Percentiles rank a stretch among this genome's conserved stretches.
These are phyloP conservation scores for Blastobotrys attinorum DNA, from an alignment of 805 yeast species.

Conservation along the genomic window DNA sequence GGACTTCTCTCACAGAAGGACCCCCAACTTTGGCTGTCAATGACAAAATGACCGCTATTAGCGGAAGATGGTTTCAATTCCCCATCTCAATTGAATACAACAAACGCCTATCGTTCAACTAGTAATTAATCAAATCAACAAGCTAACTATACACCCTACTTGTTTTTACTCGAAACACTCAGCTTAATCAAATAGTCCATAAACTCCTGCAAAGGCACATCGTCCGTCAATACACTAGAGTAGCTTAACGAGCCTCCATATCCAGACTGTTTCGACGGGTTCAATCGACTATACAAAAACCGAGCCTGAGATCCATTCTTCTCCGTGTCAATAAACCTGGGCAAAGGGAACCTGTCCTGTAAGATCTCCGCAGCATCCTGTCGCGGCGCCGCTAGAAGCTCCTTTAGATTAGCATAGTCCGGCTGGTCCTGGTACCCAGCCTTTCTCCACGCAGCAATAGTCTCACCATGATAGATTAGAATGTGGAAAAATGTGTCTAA, in stretches of 20 bases:
- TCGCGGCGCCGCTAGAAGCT: constrained; percentile 74
- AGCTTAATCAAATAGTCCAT: constrained; percentile 85
- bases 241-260: constrained; percentile 35
- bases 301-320: constrained; percentile 96
- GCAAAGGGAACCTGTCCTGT: constrained; percentile 88
- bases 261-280: constrained; percentile 77
- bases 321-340: constrained; percentile 90
- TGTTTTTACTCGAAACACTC: constrained; percentile 40
- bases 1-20: not conserved
- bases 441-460: constrained; percentile 88
- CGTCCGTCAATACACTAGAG: constrained; percentile 88
- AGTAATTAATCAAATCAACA: too few species aligned
- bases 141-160: too few species aligned
- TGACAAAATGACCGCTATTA: too few species aligned
- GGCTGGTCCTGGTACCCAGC: constrained; percentile 82
- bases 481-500: constrained; percentile 92
- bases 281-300: constrained; percentile 81
- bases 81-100: too few species aligned
- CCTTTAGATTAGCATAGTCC: constrained; percentile 76
- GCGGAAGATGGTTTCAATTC: too few species aligned
- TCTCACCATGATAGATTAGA: constrained; percentile 84
- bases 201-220: constrained; percentile 82
- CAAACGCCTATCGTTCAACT: too few species aligned
- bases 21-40: too few species aligned
- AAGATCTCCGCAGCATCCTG: constrained; percentile 83